Base-by-base conservation (phyloP, 2,329 filamentous ascomycete genomes). In the Claviceps capensis region DNA sequence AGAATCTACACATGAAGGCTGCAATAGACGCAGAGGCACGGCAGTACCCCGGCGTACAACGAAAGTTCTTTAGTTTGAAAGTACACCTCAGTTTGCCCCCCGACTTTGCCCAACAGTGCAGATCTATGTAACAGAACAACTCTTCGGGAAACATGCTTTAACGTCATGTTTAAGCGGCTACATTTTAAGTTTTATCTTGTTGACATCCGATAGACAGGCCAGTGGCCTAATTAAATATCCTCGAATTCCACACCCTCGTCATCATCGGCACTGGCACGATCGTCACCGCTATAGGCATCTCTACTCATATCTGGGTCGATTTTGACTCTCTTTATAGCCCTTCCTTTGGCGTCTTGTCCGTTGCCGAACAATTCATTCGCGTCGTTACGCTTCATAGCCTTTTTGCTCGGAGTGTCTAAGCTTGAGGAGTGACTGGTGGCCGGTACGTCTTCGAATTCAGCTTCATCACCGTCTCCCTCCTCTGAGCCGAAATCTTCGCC, bases 201-300 rank as follows among this genome's bases (percentile, higher is more conserved):
- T 16, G 17, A n/a, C 19, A 43, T 5, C 22, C 3, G 22, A 6
- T 14, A 43, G 11, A 43, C 23, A 23, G 19, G 22, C 13, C 11
- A 30, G 41, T 5, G 41, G 19, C 22, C 23, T 17, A 22, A 17
- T 56, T 59, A 73, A 0, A 81, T 77, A 60, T 81, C 78, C 59
- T 80, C 78, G 63, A 81, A 81, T 58, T 80, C 77, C 55, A 81
- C 62, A 44, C 77, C 76, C 34, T 77, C 75, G 23, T 78, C 76
- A 37, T 69, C 69, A 16, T 75, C 72, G 19, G 73, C 72, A 37
- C 72, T 72, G 5, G 66, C 69, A 13, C 74, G 69, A n/a, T 74
- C 72, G 30, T 72, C 72, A 5, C 65, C 66, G n/a, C 60, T 59
- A 11, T 36, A 11, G 36, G 62, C 16, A 26, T 72, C 71, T 30